Percentiles rank a stretch among this genome's conserved stretches.
These are phyloP conservation scores for Solanum tarijense DNA, from an alignment of 257 asterid species.

Conservation along the genomic window DNA sequence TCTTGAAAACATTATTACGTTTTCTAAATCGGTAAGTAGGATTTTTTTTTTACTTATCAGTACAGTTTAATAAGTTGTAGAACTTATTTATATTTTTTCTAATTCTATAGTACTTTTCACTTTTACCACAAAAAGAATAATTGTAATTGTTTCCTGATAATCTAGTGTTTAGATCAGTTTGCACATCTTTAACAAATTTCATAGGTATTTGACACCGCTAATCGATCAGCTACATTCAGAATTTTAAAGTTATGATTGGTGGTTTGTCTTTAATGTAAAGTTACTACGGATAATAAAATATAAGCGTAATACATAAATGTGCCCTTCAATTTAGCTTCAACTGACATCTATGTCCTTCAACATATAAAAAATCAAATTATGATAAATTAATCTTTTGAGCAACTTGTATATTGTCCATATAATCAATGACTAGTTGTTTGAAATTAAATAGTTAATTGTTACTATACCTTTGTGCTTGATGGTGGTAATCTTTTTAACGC, in stretches of 20 bases:
- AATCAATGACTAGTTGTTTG: not conserved
- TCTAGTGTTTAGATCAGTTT: not conserved
- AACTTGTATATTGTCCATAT: not conserved
- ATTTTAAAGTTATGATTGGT: not conserved
- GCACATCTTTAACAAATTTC: not conserved
- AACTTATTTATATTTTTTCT: not conserved
- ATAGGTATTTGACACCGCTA: not conserved
- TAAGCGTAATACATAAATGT: too few species aligned
- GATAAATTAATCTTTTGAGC: not conserved
- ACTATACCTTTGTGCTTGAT: not conserved
- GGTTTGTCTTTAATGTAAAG: not conserved
- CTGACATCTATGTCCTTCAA: too few species aligned
- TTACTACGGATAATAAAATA: too few species aligned
- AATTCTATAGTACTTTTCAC: not conserved
- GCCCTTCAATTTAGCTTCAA: too few species aligned
- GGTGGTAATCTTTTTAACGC: not conserved
- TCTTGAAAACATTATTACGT: not conserved
- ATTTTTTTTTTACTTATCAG: too few species aligned
- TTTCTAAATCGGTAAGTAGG: not conserved
- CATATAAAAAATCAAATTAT: not conserved
- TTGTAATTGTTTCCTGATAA: too few species aligned
- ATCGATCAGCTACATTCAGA: not conserved
- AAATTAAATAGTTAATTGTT: not conserved
- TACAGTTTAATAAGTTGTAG: not conserved
- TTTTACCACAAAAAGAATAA: not conserved